Base-by-base conservation (phyloP, 1,284 basidiomycete genomes). In the Takashimella koratensis region DNA sequence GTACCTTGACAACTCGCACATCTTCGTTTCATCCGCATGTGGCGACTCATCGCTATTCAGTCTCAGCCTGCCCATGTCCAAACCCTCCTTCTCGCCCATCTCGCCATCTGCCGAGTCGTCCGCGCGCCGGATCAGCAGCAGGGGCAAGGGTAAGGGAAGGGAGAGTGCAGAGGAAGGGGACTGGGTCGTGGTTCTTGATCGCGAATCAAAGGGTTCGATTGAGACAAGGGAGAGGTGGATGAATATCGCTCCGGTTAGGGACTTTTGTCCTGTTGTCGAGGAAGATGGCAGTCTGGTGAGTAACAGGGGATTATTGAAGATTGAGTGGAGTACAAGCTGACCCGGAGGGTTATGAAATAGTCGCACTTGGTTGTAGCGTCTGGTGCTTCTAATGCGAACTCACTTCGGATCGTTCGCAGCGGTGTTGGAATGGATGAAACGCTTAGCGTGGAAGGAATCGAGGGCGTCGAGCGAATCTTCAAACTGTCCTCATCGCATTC, bases 341-440 rank as follows among this genome's bases (percentile, higher is more conserved):
- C n/a, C n/a, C n/a, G n/a, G n/a, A n/a, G n/a, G 19, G 3, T 3
- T 26, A 25, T 23, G 20, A 16, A 5, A 20, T 5, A 89, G 85
- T 82, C 82, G 12, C 85, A 93, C 68, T 82, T 97, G 45, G 83
- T 98, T 3, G 88, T 92, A 0, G 92, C 90, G 59, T 95, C 92
- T 2, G 95, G 95, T 2, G 87, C 86, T 0, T 82, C 82, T 19
- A 90, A 85, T 57, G 83, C 84, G 0, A 93, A 94, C 5, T 86
- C 87, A 10, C 69, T 98, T 8, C 85, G 90, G 39, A 75, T 94
- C 23, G 82, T 98, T 8, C 81, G 90, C 54, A 91, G 86, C 57
- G 94, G 94, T 2, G 91, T 90, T 1, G 87, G 90, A 52, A 84
- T 95, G 64, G 80, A 84, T 49, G 85, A 88, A 60, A 62, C 84